Percentiles rank a stretch among this genome's conserved stretches.
Evolutionary conservation across 2,329 filamentous ascomycete genomes (phyloP).

Genomic region (Leptoxyphium fumago): DNA sequence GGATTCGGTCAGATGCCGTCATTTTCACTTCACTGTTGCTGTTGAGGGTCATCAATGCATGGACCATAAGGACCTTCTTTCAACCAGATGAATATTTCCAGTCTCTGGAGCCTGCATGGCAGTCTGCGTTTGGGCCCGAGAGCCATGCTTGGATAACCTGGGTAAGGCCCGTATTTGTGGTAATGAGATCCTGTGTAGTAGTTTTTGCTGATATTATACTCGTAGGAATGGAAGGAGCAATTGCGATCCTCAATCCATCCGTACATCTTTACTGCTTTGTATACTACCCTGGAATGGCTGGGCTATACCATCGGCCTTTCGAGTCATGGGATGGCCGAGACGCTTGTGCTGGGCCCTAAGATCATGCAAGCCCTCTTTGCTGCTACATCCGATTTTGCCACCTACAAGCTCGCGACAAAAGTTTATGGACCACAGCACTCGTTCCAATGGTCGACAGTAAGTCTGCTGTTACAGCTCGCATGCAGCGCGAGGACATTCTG

Average conservation of each 20-base stretch:
- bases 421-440: conserved; percentile 44
- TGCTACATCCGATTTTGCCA: conserved; percentile 68
- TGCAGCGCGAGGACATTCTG: conserved; percentile 30
- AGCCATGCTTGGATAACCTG: conserved; percentile 90
- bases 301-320: conserved; percentile 41
- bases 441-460: conserved; percentile 32
- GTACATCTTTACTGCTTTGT: conserved; percentile 65
- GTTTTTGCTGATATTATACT: conserved; percentile 2
- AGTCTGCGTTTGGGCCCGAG: conserved; percentile 60
- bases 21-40: conserved; percentile 34
- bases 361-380: conserved; percentile 63
- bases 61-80: conserved; percentile 77
- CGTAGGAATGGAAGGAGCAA: conserved; percentile 79
- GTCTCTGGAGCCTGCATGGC: conserved; percentile 86
- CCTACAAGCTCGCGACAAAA: conserved; percentile 63
- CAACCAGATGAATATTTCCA: conserved; percentile 98
- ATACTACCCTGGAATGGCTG: conserved; percentile 45
- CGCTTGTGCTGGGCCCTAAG: conserved; percentile 61
- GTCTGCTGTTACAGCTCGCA: conserved; percentile 49
- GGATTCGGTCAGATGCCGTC: neutral
- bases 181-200: neutral
- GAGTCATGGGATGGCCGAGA: conserved; percentile 43
- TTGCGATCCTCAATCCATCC: conserved; percentile 86
- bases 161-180: conserved; percentile 38
- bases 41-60: conserved; percentile 66